Evolutionary conservation across 768 basidiomycete species (phyloP), one percentile per base, ranked within the genome.

Genomic region (Leccinum subtestaceum): DNA sequence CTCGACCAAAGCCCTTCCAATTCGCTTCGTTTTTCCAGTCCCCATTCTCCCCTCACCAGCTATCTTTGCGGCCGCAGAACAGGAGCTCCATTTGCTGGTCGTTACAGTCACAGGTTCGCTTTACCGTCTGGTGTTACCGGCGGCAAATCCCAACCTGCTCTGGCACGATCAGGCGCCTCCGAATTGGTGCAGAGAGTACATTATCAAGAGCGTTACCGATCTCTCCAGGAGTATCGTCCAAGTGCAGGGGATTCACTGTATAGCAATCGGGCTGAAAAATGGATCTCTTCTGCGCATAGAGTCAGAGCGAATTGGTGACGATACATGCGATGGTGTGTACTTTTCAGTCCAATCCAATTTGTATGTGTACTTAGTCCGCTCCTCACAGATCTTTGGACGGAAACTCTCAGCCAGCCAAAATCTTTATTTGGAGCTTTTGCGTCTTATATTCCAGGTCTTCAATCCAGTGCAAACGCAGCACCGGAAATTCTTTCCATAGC

Each of bases 21-120:
- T 93, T 61, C 85, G 91, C 58, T 84, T 95, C 70, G 79, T 89
- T 63, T 91, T 93, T 65, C 91, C 91, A 38, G 84, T 88, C 10
- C 68, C 81, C 38, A 72, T 94, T 52, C 71, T 91, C 27, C 78
- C 86, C 12, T 75, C 80, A 51, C 91, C 93, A 3, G 81, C 85
- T 21, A 67, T 93, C 53, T 82, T 89, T 65, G 69, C 85, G 17
- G 78, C 72, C 54, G 67, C 72, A 5, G 65, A 72, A 13, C 67
- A 73, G 34, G 82, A 79, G 73, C 71, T 95, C 10, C 88, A 92
- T 67, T 71, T 95, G n/a, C 68, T 93, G 29, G 85, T 82, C 0
- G 80, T 89, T 25, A 89, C 91, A 0, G 72, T 76, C 51, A 75
- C 79, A 11, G 90, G 89, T 2, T 90, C 89, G 9, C 77, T 95